Conservation (phyloP, 2,329 filamentous ascomycete species). For the Apiospora phragmitis region DNA sequence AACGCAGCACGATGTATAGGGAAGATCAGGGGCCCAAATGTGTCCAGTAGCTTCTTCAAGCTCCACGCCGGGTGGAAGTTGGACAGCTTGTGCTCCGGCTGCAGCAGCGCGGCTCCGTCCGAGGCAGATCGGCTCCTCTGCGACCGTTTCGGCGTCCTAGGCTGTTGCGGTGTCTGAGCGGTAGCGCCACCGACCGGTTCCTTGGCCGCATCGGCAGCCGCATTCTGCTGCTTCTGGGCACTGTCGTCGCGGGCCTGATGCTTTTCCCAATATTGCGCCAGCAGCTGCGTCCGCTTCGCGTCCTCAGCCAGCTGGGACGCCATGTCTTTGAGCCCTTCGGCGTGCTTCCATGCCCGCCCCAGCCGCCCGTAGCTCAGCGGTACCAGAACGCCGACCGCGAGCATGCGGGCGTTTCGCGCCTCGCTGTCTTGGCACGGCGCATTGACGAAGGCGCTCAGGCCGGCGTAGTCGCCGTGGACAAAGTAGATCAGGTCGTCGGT, state of each 20-base stretch:
- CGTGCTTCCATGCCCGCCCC: constrained; percentile 88
- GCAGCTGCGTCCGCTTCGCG: constrained; percentile 57
- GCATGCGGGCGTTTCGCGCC: constrained; percentile 86
- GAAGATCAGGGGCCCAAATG: constrained; percentile 89
- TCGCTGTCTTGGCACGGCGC: constrained; percentile 73
- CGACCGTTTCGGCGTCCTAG: constrained; percentile 33
- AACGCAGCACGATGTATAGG: constrained; percentile 86
- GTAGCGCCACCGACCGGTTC: constrained; percentile 25
- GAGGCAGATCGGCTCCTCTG: constrained; percentile 62
- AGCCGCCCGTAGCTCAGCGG: constrained; percentile 82
- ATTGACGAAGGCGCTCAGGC: constrained; percentile 90
- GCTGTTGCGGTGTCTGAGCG: constrained; percentile 8
- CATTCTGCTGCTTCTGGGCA: constrained; percentile 22
- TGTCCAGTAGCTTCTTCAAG: constrained; percentile 72
- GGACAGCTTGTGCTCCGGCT: constrained; percentile 67
- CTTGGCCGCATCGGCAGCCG: constrained; percentile 49
- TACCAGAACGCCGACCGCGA: constrained; percentile 87
- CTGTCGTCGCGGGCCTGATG: constrained; percentile 48
- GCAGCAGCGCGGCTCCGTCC: constrained; percentile 59
- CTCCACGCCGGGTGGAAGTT: constrained; percentile 85
- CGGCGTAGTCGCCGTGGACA: constrained; percentile 79
- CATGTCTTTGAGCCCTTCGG: constrained; percentile 71
- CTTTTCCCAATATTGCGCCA: constrained; percentile 81
- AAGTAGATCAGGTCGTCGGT: constrained; percentile 92
- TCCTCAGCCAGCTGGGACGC: constrained; percentile 68